These are phyloP conservation scores for Cucumis melo DNA, from an alignment of 306 rosid genomes.

Conservation along the genomic window DNA sequence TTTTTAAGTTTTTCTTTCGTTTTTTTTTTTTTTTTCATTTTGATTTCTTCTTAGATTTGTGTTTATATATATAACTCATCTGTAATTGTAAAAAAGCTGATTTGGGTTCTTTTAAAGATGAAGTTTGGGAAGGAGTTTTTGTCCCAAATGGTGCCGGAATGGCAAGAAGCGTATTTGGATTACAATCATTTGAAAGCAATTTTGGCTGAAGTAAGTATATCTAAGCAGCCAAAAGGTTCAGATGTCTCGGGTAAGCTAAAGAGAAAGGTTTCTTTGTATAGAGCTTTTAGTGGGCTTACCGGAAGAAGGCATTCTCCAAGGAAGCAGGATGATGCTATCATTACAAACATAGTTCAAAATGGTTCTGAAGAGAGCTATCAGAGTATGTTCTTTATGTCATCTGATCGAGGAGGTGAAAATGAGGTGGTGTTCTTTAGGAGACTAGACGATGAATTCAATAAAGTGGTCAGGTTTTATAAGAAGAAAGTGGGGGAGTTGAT, in stretches of 20 bases:
- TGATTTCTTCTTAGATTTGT: not conserved
- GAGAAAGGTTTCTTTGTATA: constrained; percentile 37
- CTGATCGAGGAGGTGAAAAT: constrained; percentile 34
- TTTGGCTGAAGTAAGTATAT: constrained; percentile 21
- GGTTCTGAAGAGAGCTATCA: constrained; percentile 24
- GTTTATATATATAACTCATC: not conserved
- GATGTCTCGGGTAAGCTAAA: constrained; percentile 7
- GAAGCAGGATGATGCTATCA: constrained; percentile 42
- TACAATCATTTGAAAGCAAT: constrained; percentile 37
- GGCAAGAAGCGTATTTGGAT: constrained; percentile 70
- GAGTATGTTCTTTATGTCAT: constrained; percentile 32
- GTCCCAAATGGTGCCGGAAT: constrained; percentile 68
- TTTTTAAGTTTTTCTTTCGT: not conserved
- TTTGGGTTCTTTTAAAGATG: constrained; percentile 20
- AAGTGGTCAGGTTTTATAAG: constrained; percentile 43
- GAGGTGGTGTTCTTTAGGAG: constrained; percentile 42
- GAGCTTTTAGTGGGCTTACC: constrained; percentile 63
- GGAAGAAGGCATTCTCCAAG: constrained; percentile 19
- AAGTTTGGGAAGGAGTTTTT: constrained; percentile 66
- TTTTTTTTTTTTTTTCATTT: not conserved
- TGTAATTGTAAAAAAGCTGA: not conserved
- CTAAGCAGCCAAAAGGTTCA: constrained; percentile 22
- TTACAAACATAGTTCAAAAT: constrained; percentile 19
- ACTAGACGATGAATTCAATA: constrained; percentile 66
- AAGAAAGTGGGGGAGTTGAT: constrained; percentile 32